Evolutionary conservation across 139 green algal species (phyloP).

Genomic region (Chlamydomonas eustigma): DNA sequence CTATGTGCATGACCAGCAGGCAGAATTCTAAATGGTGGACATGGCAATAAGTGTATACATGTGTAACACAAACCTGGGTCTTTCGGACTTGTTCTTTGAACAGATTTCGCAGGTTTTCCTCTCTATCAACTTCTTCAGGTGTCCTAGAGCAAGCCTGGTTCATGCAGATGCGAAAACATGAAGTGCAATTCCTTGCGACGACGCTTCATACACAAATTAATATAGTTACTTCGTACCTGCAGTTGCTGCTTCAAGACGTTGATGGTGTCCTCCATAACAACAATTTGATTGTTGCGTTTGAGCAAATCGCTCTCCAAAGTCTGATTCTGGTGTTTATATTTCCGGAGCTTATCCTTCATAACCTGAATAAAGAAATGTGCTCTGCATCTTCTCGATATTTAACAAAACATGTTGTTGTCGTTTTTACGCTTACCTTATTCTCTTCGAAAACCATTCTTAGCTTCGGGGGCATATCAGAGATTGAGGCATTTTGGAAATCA

Average conservation of each 20-base stretch:
- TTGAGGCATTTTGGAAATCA: slow-evolving; percentile 12
- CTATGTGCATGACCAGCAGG: too few species aligned
- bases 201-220: too few species aligned
- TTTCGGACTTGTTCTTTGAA: slow-evolving; percentile 2
- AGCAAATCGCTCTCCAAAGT: slow-evolving; percentile 20
- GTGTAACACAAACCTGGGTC: not conserved
- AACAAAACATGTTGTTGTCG: not conserved
- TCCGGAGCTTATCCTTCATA: slow-evolving; percentile 30
- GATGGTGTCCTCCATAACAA: slow-evolving; percentile 32
- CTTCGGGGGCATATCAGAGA: slow-evolving; percentile 32
- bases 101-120: not conserved
- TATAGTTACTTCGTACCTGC: too few species aligned
- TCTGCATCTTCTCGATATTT: too few species aligned
- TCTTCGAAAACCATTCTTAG: slow-evolving; percentile 37
- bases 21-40: too few species aligned
- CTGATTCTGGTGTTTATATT: slow-evolving; percentile 15
- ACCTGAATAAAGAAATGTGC: too few species aligned
- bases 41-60: too few species aligned
- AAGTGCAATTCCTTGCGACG: too few species aligned
- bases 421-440: slow-evolving; percentile 30
- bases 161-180: slow-evolving; percentile 32
- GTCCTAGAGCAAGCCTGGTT: slow-evolving; percentile 6
- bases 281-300: slow-evolving; percentile 29
- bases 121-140: not conserved
- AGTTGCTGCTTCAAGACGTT: slow-evolving; percentile 32